A percentile compares a stretch with the other conserved stretches of the same genome.
phyloP scores from a whole-genome alignment of 768 basidiomycete genomes.

The Saitozyma podzolica region DNA sequence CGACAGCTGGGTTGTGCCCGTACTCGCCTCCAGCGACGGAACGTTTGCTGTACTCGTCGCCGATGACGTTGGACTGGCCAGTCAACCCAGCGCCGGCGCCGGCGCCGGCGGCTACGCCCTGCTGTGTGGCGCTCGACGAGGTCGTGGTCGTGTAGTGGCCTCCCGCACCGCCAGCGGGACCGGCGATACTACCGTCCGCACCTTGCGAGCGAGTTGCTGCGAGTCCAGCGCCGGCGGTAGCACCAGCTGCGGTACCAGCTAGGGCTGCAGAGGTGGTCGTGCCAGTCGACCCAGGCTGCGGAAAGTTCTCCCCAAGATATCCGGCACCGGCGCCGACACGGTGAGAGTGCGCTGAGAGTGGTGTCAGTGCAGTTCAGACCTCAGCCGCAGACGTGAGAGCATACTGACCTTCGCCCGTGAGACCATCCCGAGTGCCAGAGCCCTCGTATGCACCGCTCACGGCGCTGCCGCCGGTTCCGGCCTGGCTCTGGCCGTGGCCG shows the following conservation, averaged over 20 bases:
- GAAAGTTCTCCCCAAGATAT: constrained; percentile 30
- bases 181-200: constrained; percentile 1
- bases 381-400: background rate
- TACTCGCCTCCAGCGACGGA: background rate
- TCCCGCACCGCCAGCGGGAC: constrained; percentile 4
- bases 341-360: constrained; percentile 29
- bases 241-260: constrained; percentile 36
- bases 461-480: constrained; percentile 9
- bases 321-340: constrained; percentile 40
- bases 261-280: constrained; percentile 14
- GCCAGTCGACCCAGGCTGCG: background rate
- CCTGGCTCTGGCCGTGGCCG: constrained; percentile 1
- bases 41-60: no score
- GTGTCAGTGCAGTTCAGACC: constrained; percentile 3
- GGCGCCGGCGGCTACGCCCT: background rate
- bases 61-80: background rate
- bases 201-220: background rate
- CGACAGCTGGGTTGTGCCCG: background rate
- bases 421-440: constrained; percentile 29
- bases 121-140: background rate
- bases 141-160: background rate
- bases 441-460: constrained; percentile 41
- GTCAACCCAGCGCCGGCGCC: constrained; percentile 2
- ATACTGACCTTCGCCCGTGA: constrained; percentile 45
- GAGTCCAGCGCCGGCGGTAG: constrained; percentile 19